Evolutionary conservation across 176 grass and related monocot species (phyloP).

Genomic region (Oryza officinalis): DNA sequence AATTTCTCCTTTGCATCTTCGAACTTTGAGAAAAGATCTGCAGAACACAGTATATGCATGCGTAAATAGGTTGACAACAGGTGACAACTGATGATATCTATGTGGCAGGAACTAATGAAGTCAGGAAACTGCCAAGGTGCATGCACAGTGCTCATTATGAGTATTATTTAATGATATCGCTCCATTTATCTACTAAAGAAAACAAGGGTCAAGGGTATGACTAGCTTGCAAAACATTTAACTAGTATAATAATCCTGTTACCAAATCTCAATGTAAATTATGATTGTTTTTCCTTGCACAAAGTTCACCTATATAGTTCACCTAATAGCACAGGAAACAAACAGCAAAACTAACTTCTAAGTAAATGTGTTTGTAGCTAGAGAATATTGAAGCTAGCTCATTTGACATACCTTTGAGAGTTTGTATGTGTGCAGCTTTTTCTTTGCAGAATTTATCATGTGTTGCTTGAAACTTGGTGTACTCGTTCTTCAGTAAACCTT

Average conservation of each 20-base stretch:
- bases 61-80: background rate
- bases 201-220: background rate
- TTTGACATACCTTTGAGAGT: constrained; percentile 72
- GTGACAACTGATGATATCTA: background rate
- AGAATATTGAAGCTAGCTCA: background rate
- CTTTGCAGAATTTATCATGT: constrained; percentile 82
- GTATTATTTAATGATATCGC: background rate
- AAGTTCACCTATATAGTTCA: constrained; percentile 2
- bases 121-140: background rate
- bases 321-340: background rate
- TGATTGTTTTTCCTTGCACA: background rate
- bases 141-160: background rate
- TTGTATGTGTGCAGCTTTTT: constrained; percentile 73
- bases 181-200: background rate
- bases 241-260: background rate
- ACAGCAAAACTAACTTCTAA: background rate
- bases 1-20: constrained; percentile 94
- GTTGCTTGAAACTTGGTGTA: constrained; percentile 73
- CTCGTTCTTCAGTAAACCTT: constrained; percentile 82
- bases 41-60: background rate
- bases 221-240: background rate
- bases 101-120: background rate
- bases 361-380: background rate
- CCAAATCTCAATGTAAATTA: background rate
- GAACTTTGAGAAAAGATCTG: constrained; percentile 88